Evolutionary conservation across 2,329 filamentous ascomycete genomes (phyloP).

Genomic region (Paecilomyces sp.): DNA sequence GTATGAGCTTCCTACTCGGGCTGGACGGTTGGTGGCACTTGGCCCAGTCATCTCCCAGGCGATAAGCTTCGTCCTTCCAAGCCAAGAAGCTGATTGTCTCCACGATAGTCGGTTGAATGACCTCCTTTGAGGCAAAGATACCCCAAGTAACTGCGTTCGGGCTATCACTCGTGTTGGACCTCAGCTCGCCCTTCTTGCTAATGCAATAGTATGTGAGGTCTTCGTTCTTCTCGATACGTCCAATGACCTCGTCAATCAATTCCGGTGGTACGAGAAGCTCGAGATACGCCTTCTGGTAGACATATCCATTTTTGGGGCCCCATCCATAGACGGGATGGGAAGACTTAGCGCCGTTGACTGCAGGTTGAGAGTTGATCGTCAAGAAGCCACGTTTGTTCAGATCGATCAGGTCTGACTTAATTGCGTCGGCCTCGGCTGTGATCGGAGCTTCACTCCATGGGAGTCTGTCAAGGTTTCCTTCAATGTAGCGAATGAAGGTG

Average conservation of each 20-base stretch:
- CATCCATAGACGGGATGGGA: conserved; percentile 82
- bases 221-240: conserved; percentile 67
- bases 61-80: conserved; percentile 97
- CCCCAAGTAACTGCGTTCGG: conserved; percentile 99
- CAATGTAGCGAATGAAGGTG: conserved; percentile 79
- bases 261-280: conserved; percentile 82
- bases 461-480: conserved; percentile 70
- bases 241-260: conserved; percentile 68
- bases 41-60: conserved; percentile 87
- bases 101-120: conserved; percentile 99
- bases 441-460: conserved; percentile 94
- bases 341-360: conserved; percentile 85
- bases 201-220: conserved; percentile 94
- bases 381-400: conserved; percentile 82
- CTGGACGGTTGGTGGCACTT: conserved; percentile 75
- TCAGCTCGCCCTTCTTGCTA: conserved; percentile 71
- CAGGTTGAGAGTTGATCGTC: conserved; percentile 96
- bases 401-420: conserved; percentile 68
- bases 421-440: conserved; percentile 69
- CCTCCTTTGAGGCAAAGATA: conserved; percentile 97
- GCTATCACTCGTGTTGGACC: conserved; percentile 74
- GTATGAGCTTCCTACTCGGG: conserved; percentile 71
- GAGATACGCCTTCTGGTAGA: conserved; percentile 97
- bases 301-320: conserved; percentile 91
- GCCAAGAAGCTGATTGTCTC: conserved; percentile 96